A percentile compares a stretch with the other conserved stretches of the same genome.
phyloP scores from a whole-genome alignment of 768 basidiomycete genomes.

The Leccinum broughii region DNA sequence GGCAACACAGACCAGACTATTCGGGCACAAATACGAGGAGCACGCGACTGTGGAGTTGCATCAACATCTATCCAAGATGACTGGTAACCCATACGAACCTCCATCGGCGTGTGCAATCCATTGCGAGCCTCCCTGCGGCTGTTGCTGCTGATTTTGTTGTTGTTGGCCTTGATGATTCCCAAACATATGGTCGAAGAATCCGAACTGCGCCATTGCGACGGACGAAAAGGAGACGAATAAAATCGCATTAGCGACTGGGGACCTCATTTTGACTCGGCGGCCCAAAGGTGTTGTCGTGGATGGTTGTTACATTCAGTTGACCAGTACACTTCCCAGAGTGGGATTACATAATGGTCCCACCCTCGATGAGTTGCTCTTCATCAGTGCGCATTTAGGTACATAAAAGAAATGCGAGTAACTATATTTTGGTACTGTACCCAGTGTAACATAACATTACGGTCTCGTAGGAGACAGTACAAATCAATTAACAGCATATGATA shows the following conservation, averaged over 20 bases:
- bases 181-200: conserved; percentile 81
- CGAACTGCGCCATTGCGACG: conserved; percentile 62
- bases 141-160: conserved; percentile 56
- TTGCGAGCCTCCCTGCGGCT: conserved; percentile 48
- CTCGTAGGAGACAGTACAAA: conserved; percentile 31
- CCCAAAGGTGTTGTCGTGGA: conserved; percentile 1
- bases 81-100: conserved; percentile 41
- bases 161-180: conserved; percentile 50
- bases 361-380: too few species aligned
- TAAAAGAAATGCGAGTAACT: not conserved
- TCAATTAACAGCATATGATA: conserved; percentile 32
- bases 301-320: not conserved
- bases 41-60: conserved; percentile 57
- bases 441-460: conserved; percentile 31
- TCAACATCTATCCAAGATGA: conserved; percentile 1
- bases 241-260: conserved; percentile 4
- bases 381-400: too few species aligned
- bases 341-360: conserved; percentile 7
- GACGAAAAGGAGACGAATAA: conserved; percentile 29
- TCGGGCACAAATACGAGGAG: conserved; percentile 73
- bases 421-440: conserved; percentile 13
- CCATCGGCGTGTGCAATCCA: conserved; percentile 67
- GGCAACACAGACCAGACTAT: conserved; percentile 64
- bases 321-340: not conserved
- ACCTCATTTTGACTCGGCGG: conserved; percentile 15